These are phyloP conservation scores for Beta macrorhiza DNA, from an alignment of 179 eudicot species.

Conservation along the genomic window DNA sequence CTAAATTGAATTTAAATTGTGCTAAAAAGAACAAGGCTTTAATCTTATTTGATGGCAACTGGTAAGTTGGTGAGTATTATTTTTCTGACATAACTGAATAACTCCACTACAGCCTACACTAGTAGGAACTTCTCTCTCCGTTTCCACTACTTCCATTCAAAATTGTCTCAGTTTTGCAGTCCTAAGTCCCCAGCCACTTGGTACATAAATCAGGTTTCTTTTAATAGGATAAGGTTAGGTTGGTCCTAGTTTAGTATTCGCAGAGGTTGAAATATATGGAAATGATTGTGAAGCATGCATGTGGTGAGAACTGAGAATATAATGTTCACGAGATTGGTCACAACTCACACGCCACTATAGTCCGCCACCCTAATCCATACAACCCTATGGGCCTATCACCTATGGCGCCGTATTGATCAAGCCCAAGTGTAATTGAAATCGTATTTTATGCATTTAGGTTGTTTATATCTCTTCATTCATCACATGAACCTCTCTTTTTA, in stretches of 20 bases:
- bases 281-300: not conserved
- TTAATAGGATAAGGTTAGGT: no score
- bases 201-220: no score
- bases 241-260: not conserved
- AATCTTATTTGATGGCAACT: not conserved
- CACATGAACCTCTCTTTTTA: no score
- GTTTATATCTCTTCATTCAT: no score
- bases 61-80: not conserved
- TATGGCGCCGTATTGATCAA: not conserved
- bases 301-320: not conserved
- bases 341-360: not conserved
- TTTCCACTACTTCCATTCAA: not conserved
- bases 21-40: no score
- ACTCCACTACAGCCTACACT: not conserved
- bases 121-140: not conserved
- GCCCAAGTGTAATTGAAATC: no score
- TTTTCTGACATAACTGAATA: not conserved
- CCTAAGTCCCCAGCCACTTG: no score
- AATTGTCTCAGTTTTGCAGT: no score
- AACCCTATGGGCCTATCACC: not conserved
- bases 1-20: not conserved
- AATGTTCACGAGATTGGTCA: conserved; percentile 9
- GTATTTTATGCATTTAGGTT: no score
- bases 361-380: not conserved
- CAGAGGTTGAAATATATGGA: not conserved